Base-by-base conservation (phyloP, 1,284 basidiomycete genomes). In the Pseudozyma tsukubaensis region DNA sequence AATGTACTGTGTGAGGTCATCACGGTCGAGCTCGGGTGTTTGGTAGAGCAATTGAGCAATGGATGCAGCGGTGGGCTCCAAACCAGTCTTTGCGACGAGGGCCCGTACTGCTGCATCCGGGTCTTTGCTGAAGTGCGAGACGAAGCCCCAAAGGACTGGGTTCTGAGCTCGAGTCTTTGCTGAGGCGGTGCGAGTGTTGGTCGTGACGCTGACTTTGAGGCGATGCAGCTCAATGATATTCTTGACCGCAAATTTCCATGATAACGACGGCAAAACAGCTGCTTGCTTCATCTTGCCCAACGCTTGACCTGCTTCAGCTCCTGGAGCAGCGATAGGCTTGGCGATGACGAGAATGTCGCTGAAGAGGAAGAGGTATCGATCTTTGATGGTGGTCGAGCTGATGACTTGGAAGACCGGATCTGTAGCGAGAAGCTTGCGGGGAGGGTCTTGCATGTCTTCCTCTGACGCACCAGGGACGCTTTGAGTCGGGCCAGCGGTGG, bases 281-380 rank as follows among this genome's bases (percentile, higher is more conserved):
- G 68, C 45, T 36, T 60, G 60, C 60, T 75, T 75, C 72, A 71
- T 65, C 53, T 62, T 65, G 21, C 73, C 76, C 32, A 72, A 89
- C 87, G 72, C 91, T 90, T 54, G 89, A 87, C 58, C 88, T 84
- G 72, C 91, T 86, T 75, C 74, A 16, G 61, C 45, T 89, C 81
- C 93, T 91, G 48, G 91, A 44, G 61, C 52, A 43, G 86, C 82
- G 45, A 88, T 58, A 0, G 88, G 88, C 78, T 89, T 89, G 37
- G 87, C 86, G 68, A 99, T 90, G 82, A 99, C 89, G 47, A 99
- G 88, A 50, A 98, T 88, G 84, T 99, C 97, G 82, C 88, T 93
- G 88, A 99, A 99, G 21, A 99, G 88, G 86, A 98, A 95, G 13
- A 99, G 88, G 86, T 94, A 95, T 6, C 96, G 91, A 82, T 98